Evolutionary conservation across 1,284 basidiomycete genomes (phyloP), one percentile per base, ranked within the genome.

Genomic region (Trichosporon sp.): DNA sequence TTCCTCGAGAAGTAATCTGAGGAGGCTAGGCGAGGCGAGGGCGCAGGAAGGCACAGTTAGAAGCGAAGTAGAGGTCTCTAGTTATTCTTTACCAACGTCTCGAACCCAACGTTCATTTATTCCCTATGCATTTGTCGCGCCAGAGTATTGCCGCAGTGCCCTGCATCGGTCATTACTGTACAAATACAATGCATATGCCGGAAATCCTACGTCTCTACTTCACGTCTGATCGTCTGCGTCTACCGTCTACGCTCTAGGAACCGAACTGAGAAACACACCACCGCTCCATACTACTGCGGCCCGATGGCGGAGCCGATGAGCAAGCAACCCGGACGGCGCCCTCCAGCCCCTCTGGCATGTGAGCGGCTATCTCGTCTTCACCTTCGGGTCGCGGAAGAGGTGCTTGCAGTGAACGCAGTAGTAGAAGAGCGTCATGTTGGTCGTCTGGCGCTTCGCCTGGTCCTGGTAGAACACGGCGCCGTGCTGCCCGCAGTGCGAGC

Each of bases 401-500:
- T 91, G 85, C 75, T 91, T 90, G 81, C 92, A 97, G 78, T 90
- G 89, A n/a, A 89, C 88, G 80, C 94, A 97, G 62, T 93, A 92
- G 81, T 90, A 96, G 85, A 96, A 97, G 1, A 96, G 87, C 51
- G 92, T 93, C 94, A 83, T 83, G 72, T 82, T 82, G 47, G 82
- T 96, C 77, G 95, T 92, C 76, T 92, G 92, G 65, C 94, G 89
- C 80, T 95, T 94, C 15, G 92, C 95, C 81, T 97, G 94, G 83
- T 96, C 94, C 83, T 96, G 94, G 83, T 91, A 97, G 80, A 92
- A 89, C 15, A 97, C 94, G 63, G 92, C 89, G 77, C 93, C 81
- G 53, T 77, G 71, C 68, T 82, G 73, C 35, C 74, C 71, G 71
- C 85, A 85, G 34, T 75, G 67, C 1, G 84, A 84, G 75, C 85